Conservation (phyloP, 140 eudicot species). For the Flaveria floridana region DNA sequence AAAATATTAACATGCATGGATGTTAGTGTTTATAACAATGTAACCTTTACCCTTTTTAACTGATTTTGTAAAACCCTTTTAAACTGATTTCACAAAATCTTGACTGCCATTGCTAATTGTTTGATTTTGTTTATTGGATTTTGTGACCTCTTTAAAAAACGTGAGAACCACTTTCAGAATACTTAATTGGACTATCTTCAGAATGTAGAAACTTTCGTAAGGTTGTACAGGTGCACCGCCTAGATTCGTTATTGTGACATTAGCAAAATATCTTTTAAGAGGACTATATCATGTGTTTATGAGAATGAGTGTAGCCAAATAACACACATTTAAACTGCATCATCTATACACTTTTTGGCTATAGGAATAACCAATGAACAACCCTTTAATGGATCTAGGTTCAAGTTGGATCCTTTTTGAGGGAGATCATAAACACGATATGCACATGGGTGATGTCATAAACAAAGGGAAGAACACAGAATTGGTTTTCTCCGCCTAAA, state of each 20-base stretch:
- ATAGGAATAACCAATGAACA: neutral
- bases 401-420: neutral
- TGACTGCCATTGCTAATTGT: neutral
- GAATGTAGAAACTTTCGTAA: neutral
- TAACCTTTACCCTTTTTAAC: neutral
- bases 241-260: neutral
- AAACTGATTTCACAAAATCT: neutral
- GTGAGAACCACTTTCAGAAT: neutral
- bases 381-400: neutral
- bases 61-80: neutral
- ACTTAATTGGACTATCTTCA: neutral
- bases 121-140: conserved; percentile 14
- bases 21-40: conserved; percentile 1
- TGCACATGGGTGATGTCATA: neutral
- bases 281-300: neutral
- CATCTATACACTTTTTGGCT: neutral
- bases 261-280: neutral
- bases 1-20: conserved; percentile 1
- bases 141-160: neutral
- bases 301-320: neutral
- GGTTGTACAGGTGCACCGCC: neutral
- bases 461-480: neutral
- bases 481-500: neutral
- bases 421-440: neutral
- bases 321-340: neutral